Conservation (phyloP, 192 early-diverging fungal genomes). For the Gryganskiella cystojenkinii region DNA sequence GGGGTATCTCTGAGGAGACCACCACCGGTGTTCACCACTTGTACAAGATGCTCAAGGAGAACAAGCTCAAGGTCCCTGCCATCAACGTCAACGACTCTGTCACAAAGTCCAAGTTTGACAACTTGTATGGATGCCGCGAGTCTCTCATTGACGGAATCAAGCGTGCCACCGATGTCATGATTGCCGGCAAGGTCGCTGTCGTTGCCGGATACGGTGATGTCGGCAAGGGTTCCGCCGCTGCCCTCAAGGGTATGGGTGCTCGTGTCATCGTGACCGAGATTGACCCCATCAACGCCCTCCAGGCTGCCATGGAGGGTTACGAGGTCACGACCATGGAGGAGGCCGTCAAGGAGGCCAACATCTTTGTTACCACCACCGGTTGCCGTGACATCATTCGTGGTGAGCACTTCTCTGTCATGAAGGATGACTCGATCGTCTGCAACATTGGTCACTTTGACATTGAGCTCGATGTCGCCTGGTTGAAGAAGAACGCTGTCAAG, state of each 20-base stretch:
- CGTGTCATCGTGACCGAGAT: constrained; percentile 98
- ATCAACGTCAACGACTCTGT: constrained; percentile 99
- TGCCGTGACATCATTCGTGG: constrained; percentile 98
- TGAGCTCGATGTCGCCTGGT: constrained; percentile 99
- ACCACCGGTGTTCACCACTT: constrained; percentile 99
- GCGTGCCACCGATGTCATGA: constrained; percentile 99
- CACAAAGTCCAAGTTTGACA: constrained; percentile 99
- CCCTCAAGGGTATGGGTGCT: constrained; percentile 97
- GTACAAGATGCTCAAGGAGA: constrained; percentile 98
- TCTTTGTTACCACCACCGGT: constrained; percentile 99
- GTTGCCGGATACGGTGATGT: constrained; percentile 99
- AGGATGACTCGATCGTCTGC: constrained; percentile 99
- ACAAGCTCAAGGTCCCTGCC: constrained; percentile 96
- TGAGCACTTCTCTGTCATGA: constrained; percentile 90
- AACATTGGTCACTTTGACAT: constrained; percentile 99
- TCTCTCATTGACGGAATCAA: constrained; percentile 99
- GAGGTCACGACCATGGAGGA: constrained; percentile 99
- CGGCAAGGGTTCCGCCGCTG: constrained; percentile 98
- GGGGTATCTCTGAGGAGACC: constrained; percentile 98
- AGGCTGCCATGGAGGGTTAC: constrained; percentile 99
- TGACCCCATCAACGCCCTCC: constrained; percentile 99
- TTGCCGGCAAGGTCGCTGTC: constrained; percentile 98
- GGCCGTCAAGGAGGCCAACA: constrained; percentile 90
- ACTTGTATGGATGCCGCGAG: constrained; percentile 99
- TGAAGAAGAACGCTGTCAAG: constrained; percentile 91